Base-by-base conservation (phyloP, 257 asterid species). In the Vinca minor region DNA sequence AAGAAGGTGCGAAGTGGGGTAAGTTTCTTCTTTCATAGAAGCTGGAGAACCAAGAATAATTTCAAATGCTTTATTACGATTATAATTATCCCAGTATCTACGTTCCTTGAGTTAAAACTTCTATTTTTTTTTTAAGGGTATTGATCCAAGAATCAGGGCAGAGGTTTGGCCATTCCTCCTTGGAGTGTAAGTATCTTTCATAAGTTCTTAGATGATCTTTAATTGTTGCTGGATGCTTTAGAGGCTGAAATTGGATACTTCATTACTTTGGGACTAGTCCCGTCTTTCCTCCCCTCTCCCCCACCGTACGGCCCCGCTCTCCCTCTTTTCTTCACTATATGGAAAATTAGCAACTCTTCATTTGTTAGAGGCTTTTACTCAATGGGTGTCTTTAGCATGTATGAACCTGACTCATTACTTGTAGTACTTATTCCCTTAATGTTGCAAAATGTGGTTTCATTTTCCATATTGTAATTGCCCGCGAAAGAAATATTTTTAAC, bases 1-100 rank as follows among this genome's bases (percentile, higher is more conserved):
- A 91, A 91, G 85, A 91, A 84, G 88, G 88, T 91, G 66, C 94
- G 96, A 64, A 88, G 96, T 74, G 98, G 98, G 59, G 98, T 91
- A 72, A 82, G 98, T 76, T 47, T 25, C 39, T 55, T 12, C 41
- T 39, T 20, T 36, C 29, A 26, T 56, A 26, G 36, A 53, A 36
- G n/a, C n/a, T n/a, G 28, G 26, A 65, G 52, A 55, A 47, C 45
- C 8, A 13, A 31, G 23, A 15, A 55, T n/a, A 0, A 36, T 34
- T 68, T 36, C 4, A 25, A 13, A 29, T 42, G 9, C 18, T 44
- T 18, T 17, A 9, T 35, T 2, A 3, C 5, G n/a, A n/a, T n/a
- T n/a, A n/a, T n/a, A 0, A 45, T 0, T 28, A 50, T 54, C 15
- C 11, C 26, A 5, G 35, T 48, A 29, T 26, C 18, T 21, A 34